phyloP scores from a whole-genome alignment of 306 rosid species.

The Aeschynomene evenia region DNA sequence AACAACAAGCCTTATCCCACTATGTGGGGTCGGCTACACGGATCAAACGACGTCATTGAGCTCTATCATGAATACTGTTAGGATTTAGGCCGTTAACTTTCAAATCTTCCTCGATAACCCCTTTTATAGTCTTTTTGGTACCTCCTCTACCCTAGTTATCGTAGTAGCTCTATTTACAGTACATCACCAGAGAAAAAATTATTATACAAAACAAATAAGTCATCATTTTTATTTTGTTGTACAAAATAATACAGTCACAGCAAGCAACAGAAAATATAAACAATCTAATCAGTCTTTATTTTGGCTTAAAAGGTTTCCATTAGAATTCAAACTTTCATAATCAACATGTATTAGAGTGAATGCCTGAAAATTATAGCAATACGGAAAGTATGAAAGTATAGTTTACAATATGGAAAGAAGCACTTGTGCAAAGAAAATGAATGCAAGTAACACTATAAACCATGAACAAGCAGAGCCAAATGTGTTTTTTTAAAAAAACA shows the following conservation, averaged over 20 bases:
- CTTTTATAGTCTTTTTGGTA: no score
- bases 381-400: background rate
- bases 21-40: no score
- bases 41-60: no score
- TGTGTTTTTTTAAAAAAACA: background rate
- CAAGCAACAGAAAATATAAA: background rate
- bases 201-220: background rate
- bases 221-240: background rate
- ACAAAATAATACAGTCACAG: background rate
- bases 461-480: background rate
- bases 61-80: no score
- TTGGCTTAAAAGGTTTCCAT: background rate
- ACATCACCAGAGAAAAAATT: background rate
- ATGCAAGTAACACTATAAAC: slow-evolving; percentile 5
- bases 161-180: no score
- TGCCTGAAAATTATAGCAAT: background rate
- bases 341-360: background rate
- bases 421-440: background rate
- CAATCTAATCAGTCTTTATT: background rate
- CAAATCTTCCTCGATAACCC: no score
- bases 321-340: no score
- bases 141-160: no score
- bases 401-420: background rate
- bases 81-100: no score
- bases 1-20: no score